Base-by-base conservation (phyloP, 371 early-diverging fungal species). In the Amoeboaphelidium protococcarum region DNA sequence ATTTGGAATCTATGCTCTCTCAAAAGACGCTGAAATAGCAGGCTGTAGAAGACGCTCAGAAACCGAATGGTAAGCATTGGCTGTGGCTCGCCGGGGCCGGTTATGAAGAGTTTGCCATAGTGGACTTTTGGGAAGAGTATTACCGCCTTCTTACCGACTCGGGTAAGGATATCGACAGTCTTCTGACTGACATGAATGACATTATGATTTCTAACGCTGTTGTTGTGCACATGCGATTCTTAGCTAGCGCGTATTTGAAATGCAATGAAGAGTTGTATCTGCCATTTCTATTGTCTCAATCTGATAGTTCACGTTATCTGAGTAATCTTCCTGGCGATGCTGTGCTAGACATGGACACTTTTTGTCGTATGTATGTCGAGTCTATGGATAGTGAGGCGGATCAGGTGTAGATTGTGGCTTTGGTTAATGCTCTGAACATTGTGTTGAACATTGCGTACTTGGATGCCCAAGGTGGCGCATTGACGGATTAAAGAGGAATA, bases 331-430 rank as follows among this genome's bases (percentile, higher is more conserved):
- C 75, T 12, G 64, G 67, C 19, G 68, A 61, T 49, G 74, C 69
- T 26, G 59, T 65, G 56, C 58, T 64, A 2, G 69, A 63, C 1
- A 74, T 78, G 57, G 70, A 70, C 24, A 64, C 68, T 22, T 78
- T 68, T 40, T 76, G 78, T 47, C 56, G 61, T 1, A 64, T 62
- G 54, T 63, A 68, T 47, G 75, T 78, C 0, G 76, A 76, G 47
- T 76, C 73, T 0, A 72, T 78, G 65, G 78, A 73, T 3, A 60
- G 70, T 24, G 78, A 78, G 54, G 68, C 73, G 1, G 78, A 78
- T 47, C 71, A 78, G 45, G 61, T 76, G 27, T 72, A 73, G 49
- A 63, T 78, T n/a, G 75, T 71, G 50, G 74, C 72, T 1, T 45
- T 78, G 20, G 66, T 68, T 19, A 69, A 66, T 45, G 72, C 67